Evolutionary conservation across 192 early-diverging fungal species (phyloP).

Genomic region (Backusella tuberculispora): DNA sequence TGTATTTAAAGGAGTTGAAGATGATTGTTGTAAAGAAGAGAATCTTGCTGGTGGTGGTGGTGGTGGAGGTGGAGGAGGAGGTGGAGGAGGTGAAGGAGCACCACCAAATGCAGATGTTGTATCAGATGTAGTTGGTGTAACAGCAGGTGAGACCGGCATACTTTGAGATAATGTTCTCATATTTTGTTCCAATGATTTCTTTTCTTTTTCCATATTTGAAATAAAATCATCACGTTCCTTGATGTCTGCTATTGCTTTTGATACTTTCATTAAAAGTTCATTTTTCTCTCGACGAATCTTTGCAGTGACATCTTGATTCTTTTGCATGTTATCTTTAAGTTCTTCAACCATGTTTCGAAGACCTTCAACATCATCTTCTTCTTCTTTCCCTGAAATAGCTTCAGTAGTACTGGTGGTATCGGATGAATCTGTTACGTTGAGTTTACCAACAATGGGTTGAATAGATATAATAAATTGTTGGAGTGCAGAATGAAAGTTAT

Average conservation of each 20-base stretch:
- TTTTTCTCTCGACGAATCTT: conserved; percentile 41
- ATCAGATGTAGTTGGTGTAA: background rate
- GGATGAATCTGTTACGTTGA: background rate
- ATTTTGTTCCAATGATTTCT: background rate
- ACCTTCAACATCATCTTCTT: conserved; percentile 31
- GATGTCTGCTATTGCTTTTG: conserved; percentile 29
- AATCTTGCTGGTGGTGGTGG: conserved; percentile 37
- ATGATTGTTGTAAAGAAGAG: background rate
- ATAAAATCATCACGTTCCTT: conserved; percentile 26
- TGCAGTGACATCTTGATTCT: conserved; percentile 23
- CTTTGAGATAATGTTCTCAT: background rate
- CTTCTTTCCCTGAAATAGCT: background rate
- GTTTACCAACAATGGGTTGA: conserved; percentile 40
- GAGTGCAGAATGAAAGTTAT: conserved; percentile 23
- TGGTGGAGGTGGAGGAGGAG: conserved; percentile 29
- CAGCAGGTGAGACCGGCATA: background rate
- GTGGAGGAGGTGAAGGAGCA: conserved; percentile 26
- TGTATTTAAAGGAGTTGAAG: background rate
- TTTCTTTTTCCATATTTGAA: conserved; percentile 5
- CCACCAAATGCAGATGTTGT: conserved; percentile 23
- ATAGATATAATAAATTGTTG: conserved; percentile 25
- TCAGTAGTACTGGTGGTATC: background rate
- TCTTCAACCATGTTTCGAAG: conserved; percentile 36
- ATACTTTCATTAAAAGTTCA: conserved; percentile 37
- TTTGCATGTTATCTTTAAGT: conserved; percentile 21